Evolutionary conservation across 495 filamentous ascomycete genomes (phyloP).

Genomic region (Bombardia bombarda): DNA sequence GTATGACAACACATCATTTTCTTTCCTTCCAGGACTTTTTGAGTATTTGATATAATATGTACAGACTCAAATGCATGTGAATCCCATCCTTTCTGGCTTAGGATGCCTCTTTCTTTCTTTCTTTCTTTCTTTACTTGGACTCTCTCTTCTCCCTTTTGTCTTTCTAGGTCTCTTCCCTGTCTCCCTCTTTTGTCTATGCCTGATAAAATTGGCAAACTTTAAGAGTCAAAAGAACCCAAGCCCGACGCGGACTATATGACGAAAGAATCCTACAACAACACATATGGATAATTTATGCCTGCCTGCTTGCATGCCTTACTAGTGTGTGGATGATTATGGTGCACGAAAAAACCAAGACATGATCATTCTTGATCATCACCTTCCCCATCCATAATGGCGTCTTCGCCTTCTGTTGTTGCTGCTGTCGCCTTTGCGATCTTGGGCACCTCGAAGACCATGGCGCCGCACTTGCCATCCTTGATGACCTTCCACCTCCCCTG

Average conservation of each 20-base stretch:
- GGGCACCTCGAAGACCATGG: conserved; percentile 72
- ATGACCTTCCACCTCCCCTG: conserved; percentile 66
- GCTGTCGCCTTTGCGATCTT: conserved; percentile 23
- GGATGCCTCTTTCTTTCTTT: neutral
- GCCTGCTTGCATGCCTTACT: too few species aligned
- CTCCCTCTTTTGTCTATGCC: neutral
- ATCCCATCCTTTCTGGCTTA: too few species aligned
- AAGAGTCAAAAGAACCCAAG: neutral
- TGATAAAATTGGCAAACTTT: too few species aligned
- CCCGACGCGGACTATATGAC: too few species aligned
- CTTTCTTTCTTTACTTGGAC: neutral
- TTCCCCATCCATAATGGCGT: conserved; percentile 9
- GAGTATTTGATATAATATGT: too few species aligned
- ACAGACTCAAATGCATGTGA: too few species aligned
- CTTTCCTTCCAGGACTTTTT: too few species aligned
- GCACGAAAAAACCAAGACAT: neutral
- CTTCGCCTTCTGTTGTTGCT: conserved; percentile 6
- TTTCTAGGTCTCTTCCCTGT: neutral
- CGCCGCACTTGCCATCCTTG: conserved; percentile 62
- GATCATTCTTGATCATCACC: conserved; percentile 9
- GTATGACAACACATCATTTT: too few species aligned
- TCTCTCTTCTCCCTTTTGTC: neutral
- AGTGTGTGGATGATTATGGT: neutral
- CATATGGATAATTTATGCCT: too few species aligned
- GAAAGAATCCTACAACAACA: too few species aligned